Evolutionary conservation across 352 stramenopile genomes (phyloP), one percentile per base, ranked within the genome.

Genomic region (Phytophthora boehmeriae): DNA sequence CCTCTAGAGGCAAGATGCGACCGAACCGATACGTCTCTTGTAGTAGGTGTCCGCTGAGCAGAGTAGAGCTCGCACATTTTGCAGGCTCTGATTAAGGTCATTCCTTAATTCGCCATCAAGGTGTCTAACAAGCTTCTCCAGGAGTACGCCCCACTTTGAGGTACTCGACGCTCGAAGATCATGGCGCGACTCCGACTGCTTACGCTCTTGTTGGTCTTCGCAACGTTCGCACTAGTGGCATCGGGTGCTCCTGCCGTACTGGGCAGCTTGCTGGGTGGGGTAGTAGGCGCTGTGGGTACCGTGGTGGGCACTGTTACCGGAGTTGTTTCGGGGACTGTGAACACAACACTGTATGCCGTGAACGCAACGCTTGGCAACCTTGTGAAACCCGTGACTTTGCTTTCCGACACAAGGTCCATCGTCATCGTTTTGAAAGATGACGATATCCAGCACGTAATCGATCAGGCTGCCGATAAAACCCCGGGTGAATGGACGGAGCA

Each of bases 41-140:
- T 44, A 16, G 16, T 9, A 9, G 38, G 2, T 38, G 11, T 20
- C 36, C 41, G 53, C 19, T 34, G 49, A 43, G 43, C 5, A 17
- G 17, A 20, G n/a, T n/a, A n/a, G n/a, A n/a, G n/a, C n/a, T n/a
- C n/a, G n/a, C n/a, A n/a, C n/a, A n/a, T n/a, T 45, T 27, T 25
- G 14, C 16, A 16, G 3, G 10, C n/a, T 22, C 39, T 1, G 41
- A 5, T 63, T 25, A 50, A 45, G 28, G 16, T 73, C 68, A 76
- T 76, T 73, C 51, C 59, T 60, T 54, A 73, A 76, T 71, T 76
- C 59, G 63, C 64, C 68, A 62, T 50, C 41, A 38, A 36, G 59
- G 65, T 66, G 59, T 63, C 65, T 63, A 60, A 66, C 59, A 14
- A 73, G 45, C 45, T 49, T 58, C 17, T 5, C 25, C 64, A 42